Evolutionary conservation across 1,284 basidiomycete species (phyloP).

Genomic region (Pascua guehoae): DNA sequence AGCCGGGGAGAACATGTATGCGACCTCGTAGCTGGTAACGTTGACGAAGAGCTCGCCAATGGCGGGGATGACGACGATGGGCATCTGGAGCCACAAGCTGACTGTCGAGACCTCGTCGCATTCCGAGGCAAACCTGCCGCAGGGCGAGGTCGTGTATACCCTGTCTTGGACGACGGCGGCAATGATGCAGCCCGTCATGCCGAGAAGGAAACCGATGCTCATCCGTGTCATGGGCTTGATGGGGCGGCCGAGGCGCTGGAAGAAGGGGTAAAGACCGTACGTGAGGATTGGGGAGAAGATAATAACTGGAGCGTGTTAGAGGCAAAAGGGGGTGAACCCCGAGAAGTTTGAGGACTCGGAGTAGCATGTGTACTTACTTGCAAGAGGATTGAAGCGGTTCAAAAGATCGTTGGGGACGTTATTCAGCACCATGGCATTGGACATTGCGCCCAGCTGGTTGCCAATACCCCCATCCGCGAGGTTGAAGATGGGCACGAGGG

Average conservation of each 20-base stretch:
- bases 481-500: constrained; percentile 52
- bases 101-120: constrained; percentile 3
- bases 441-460: constrained; percentile 34
- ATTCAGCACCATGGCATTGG: constrained; percentile 48
- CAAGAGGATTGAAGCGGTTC: constrained; percentile 52
- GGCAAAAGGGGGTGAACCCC: too few species aligned
- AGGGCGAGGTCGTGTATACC: constrained; percentile 51
- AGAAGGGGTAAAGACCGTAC: constrained; percentile 52
- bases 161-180: constrained; percentile 51
- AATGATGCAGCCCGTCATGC: constrained; percentile 7
- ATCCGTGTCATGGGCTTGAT: constrained; percentile 39
- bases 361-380: constrained; percentile 3
- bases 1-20: constrained; percentile 50
- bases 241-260: constrained; percentile 43
- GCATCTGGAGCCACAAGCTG: constrained; percentile 48
- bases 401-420: constrained; percentile 54
- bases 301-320: too few species aligned
- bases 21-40: constrained; percentile 53
- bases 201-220: constrained; percentile 41
- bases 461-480: constrained; percentile 46
- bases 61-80: constrained; percentile 51
- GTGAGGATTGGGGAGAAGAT: constrained; percentile 51
- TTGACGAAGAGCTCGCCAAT: constrained; percentile 53
- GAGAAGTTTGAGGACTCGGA: too few species aligned
- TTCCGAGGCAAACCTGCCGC: constrained; percentile 34